phyloP scores from a whole-genome alignment of 306 rosid species.

The Dalbergia cochinchinensis region DNA sequence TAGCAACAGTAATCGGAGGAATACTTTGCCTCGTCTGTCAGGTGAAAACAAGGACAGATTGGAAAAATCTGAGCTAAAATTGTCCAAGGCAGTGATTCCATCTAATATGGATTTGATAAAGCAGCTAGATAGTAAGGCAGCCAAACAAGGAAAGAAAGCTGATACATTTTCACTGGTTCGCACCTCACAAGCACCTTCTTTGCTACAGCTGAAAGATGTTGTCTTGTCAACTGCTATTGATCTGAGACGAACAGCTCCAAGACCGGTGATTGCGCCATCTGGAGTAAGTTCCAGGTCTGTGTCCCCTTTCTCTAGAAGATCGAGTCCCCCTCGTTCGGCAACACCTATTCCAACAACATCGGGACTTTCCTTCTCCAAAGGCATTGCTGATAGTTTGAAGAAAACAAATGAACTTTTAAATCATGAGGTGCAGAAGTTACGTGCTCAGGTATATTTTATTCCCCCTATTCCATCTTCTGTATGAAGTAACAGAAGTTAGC shows the following conservation, averaged over 20 bases:
- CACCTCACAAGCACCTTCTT: conserved; percentile 75
- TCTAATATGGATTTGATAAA: conserved; percentile 95
- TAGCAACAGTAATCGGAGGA: conserved; percentile 64
- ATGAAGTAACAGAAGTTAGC: conserved; percentile 19
- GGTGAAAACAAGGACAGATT: conserved; percentile 97
- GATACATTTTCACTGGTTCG: conserved; percentile 88
- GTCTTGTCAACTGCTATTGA: conserved; percentile 79
- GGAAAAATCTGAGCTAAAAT: conserved; percentile 81
- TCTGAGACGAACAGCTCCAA: conserved; percentile 79
- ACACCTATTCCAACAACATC: conserved; percentile 94
- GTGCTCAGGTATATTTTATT: conserved; percentile 69
- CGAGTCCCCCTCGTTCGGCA: conserved; percentile 97
- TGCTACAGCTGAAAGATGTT: conserved; percentile 91
- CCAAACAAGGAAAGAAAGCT: conserved; percentile 91
- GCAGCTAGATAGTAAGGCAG: conserved; percentile 94
- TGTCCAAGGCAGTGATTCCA: conserved; percentile 73
- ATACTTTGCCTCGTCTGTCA: conserved; percentile 81
- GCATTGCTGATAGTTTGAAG: conserved; percentile 79
- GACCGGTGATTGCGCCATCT: conserved; percentile 74
- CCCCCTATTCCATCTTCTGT: conserved; percentile 21
- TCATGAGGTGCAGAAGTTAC: conserved; percentile 82
- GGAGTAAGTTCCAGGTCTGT: conserved; percentile 89
- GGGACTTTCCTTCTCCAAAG: conserved; percentile 93
- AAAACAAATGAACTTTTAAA: conserved; percentile 89
- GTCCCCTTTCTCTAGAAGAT: conserved; percentile 91